Percentiles rank a stretch among this genome's conserved stretches.
phyloP scores from a whole-genome alignment of 73 alveolate genomes.

The Paramecium biaurelia region DNA sequence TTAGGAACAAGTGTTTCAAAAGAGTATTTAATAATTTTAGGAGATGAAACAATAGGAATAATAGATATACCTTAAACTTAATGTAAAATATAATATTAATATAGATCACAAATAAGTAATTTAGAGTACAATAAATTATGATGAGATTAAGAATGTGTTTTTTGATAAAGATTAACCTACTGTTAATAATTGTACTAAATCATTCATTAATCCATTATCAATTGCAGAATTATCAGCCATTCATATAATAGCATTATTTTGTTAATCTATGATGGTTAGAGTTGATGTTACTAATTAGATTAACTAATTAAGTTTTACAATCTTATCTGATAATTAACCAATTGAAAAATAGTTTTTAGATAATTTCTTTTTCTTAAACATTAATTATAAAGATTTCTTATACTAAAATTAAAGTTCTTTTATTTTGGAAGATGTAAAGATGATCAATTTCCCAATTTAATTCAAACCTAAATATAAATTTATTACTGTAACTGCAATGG shows the following conservation, averaged over 20 bases:
- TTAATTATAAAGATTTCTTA: background rate
- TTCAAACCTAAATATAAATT: slow-evolving; percentile 24
- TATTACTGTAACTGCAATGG: slow-evolving; percentile 8
- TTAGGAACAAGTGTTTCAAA: slow-evolving; percentile 22
- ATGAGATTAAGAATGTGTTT: slow-evolving; percentile 7
- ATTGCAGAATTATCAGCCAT: background rate
- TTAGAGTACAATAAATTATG: background rate
- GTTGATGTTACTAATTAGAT: background rate
- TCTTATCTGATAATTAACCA: background rate
- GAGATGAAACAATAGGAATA: background rate
- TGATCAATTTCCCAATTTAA: slow-evolving; percentile 31
- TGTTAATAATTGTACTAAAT: background rate
- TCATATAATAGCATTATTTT: background rate
- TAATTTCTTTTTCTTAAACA: background rate
- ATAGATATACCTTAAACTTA: background rate
- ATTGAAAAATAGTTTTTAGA: background rate
- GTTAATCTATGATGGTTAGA: background rate
- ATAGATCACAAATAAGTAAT: background rate
- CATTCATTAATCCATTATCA: background rate
- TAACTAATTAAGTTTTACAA: background rate
- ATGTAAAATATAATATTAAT: background rate
- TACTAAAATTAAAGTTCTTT: background rate
- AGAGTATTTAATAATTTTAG: slow-evolving; percentile 1
- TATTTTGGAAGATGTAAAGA: background rate
- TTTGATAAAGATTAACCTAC: background rate